A percentile compares a stretch with the other conserved stretches of the same genome.
Conservation (phyloP, 495 filamentous ascomycete species). For the Penicillium cataractarum region DNA sequence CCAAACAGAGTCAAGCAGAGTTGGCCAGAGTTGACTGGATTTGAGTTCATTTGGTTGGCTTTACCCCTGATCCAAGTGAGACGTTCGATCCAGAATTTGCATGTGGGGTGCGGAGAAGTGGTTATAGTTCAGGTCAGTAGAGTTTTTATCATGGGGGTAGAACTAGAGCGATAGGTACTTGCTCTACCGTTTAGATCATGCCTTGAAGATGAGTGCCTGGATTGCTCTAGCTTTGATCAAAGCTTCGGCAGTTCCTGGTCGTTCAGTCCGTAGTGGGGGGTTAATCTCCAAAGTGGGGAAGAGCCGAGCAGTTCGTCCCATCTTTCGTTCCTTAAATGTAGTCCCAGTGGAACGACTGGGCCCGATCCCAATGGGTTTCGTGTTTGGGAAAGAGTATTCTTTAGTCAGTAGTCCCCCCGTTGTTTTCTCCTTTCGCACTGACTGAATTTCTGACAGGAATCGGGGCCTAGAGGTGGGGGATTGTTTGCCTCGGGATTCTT, state of each 20-base stretch:
- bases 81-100: background rate
- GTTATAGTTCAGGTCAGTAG: background rate
- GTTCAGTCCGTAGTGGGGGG: background rate
- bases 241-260: background rate
- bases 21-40: background rate
- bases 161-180: too few species aligned
- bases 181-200: too few species aligned
- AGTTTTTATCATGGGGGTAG: too few species aligned
- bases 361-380: conserved; percentile 2
- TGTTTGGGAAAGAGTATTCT: background rate
- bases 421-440: background rate
- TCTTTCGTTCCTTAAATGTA: conserved; percentile 19
- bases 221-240: background rate
- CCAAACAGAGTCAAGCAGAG: background rate
- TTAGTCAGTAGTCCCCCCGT: background rate
- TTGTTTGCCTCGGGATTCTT: background rate
- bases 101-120: background rate
- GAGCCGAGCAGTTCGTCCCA: conserved; percentile 17
- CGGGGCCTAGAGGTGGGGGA: background rate
- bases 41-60: background rate
- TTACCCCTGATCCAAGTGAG: background rate
- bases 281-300: conserved; percentile 5
- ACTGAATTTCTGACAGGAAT: background rate
- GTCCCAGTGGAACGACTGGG: conserved; percentile 21
- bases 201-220: background rate